Evolutionary conservation across 1,139 yeast species (phyloP), one percentile per base, ranked within the genome.

Genomic region (Blastobotrys arbuscula): DNA sequence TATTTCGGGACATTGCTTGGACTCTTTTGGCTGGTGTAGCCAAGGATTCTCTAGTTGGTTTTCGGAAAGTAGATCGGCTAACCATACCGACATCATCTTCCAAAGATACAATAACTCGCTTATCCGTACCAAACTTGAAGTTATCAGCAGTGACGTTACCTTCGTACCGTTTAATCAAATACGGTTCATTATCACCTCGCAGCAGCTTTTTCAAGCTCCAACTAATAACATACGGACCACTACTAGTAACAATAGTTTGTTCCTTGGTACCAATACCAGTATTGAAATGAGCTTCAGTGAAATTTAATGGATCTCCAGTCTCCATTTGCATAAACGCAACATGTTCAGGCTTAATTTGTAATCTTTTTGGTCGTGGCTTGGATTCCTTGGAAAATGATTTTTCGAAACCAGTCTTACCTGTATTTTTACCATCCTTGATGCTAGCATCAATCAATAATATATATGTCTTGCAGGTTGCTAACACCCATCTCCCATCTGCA

Each of bases 181-280:
- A 85, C 9, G 84, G 77, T 37, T 76, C 77, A 28, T 69, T 67
- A 51, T 75, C 78, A 48, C 81, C 80, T 44, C 71, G 66, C 46
- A 83, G 63, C 10, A 82, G 72, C 59, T 79, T 78, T 55, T 71
- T 73, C 59, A 89, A 63, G n/a, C 84, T 79, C 96, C 96, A 88
- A 1, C 85, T 75, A 31, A 89, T 76, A 28, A 88, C 83, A 65
- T 79, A 89, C 13, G 89, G 89, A 1, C 96, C 96, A 1, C 82
- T 72, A 10, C 92, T 81, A 1, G 95, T 77, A 24, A 87, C 80
- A 49, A 88, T 84, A 2, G 82, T 74, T 33, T 84, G 81, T 59
- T 87, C 95, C 53, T 75, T 78, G 33, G 78, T 63, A 46, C 76
- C 75, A 15, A 77, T 49, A 44, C 89, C 89, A 26, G 83, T 75